A percentile compares a stretch with the other conserved stretches of the same genome.
Conservation (phyloP, 768 basidiomycete genomes). For the Suillus brevipes region DNA sequence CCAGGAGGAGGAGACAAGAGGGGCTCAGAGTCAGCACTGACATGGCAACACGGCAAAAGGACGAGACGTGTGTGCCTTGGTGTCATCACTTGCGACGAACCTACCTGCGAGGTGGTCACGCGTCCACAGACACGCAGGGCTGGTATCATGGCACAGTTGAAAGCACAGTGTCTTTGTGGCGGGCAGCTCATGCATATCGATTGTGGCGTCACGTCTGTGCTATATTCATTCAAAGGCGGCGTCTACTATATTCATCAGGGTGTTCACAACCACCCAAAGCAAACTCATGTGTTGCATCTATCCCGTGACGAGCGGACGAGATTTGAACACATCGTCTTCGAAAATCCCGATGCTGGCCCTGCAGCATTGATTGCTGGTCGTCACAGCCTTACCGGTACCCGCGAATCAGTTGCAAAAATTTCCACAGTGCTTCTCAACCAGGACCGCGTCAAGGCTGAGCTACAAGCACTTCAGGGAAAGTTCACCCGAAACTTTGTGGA, state of each 20-base stretch:
- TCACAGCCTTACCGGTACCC: too few species aligned
- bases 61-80: too few species aligned
- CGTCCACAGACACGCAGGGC: too few species aligned
- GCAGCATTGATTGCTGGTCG: too few species aligned
- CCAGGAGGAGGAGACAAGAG: background rate
- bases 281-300: slow-evolving; percentile 1
- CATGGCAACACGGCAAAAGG: background rate
- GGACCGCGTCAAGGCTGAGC: slow-evolving; percentile 1
- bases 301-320: background rate
- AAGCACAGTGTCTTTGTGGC: slow-evolving; percentile 19
- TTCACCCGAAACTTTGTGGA: too few species aligned
- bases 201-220: slow-evolving; percentile 2
- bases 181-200: slow-evolving; percentile 1
- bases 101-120: too few species aligned
- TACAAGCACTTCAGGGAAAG: background rate
- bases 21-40: background rate
- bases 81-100: too few species aligned
- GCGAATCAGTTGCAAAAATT: background rate
- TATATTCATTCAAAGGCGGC: background rate
- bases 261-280: background rate
- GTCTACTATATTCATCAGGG: background rate
- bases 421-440: background rate
- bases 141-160: too few species aligned
- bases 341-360: slow-evolving; percentile 2
- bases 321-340: background rate